These are phyloP conservation scores for Protomyces arabidopsidicola DNA, from an alignment of 1,139 yeast genomes.

Conservation along the genomic window DNA sequence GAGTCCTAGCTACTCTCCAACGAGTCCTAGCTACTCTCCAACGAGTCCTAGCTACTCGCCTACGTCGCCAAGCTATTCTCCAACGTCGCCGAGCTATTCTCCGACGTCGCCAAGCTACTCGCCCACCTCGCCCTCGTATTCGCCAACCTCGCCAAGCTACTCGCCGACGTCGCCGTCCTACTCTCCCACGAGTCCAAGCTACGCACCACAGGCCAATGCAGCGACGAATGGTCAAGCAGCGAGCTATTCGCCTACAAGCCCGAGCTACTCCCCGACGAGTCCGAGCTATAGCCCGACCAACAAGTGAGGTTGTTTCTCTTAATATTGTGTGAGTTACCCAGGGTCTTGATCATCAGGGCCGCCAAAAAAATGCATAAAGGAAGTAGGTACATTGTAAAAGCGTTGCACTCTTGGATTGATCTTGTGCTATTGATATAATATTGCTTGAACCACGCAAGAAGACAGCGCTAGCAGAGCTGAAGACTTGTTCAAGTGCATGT, in stretches of 20 bases:
- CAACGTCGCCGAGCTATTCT: constrained; percentile 69
- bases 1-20: constrained; percentile 39
- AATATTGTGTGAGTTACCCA: background rate
- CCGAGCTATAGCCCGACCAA: constrained; percentile 48
- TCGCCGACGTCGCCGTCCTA: constrained; percentile 73
- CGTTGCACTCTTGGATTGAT: background rate
- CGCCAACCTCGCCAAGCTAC: constrained; percentile 70
- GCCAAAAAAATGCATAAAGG: background rate
- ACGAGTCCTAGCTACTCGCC: constrained; percentile 72
- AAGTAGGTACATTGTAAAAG: background rate
- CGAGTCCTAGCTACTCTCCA: constrained; percentile 56
- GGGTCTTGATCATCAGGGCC: too few species aligned
- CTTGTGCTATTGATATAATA: too few species aligned
- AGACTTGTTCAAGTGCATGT: too few species aligned
- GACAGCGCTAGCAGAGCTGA: too few species aligned
- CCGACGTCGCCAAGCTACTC: constrained; percentile 74
- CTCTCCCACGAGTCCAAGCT: constrained; percentile 67
- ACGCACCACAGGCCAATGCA: constrained; percentile 48
- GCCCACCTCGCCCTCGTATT: constrained; percentile 66
- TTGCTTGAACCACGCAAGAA: too few species aligned
- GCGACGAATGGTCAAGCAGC: background rate
- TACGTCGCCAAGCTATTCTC: constrained; percentile 65
- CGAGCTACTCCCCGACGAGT: constrained; percentile 62
- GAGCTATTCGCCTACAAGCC: constrained; percentile 53
- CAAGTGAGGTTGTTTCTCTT: background rate